Evolutionary conservation across 2,329 filamentous ascomycete genomes (phyloP).

Genomic region (Pezicula neosporulosa): DNA sequence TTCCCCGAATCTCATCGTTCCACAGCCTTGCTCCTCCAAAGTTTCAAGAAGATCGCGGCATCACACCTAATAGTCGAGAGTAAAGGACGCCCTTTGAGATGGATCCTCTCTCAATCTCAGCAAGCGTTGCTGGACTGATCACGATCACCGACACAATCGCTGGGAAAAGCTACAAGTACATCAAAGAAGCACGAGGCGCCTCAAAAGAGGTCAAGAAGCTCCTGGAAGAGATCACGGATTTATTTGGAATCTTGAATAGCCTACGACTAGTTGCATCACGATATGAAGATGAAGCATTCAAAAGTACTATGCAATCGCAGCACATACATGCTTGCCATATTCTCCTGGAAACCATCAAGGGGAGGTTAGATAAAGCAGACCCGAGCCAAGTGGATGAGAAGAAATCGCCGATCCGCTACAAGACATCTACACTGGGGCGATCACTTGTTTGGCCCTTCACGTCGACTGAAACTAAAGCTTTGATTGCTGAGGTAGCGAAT

Average conservation of each 20-base stretch:
- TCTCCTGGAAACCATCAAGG: constrained; percentile 6
- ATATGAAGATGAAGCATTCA: constrained; percentile 1
- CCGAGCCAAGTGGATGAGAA: not conserved
- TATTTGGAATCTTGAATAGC: constrained; percentile 7
- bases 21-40: no score
- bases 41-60: no score
- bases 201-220: constrained; percentile 1
- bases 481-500: constrained; percentile 8
- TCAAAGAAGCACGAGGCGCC: constrained; percentile 7
- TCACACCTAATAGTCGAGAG: no score
- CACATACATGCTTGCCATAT: constrained; percentile 11
- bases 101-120: constrained; percentile 7
- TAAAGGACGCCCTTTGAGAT: not conserved
- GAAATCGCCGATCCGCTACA: not conserved
- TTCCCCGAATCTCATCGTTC: no score
- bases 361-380: constrained; percentile 2
- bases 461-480: constrained; percentile 2
- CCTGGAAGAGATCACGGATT: constrained; percentile 5
- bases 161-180: constrained; percentile 6
- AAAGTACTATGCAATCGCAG: constrained; percentile 5
- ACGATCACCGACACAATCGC: constrained; percentile 6
- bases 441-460: constrained; percentile 13
- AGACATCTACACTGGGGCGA: not conserved
- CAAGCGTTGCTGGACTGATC: constrained; percentile 8
- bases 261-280: not conserved